Evolutionary conservation across 2,329 filamentous ascomycete species (phyloP), one percentile per base, ranked within the genome.

Genomic region (Didymella glomerata): DNA sequence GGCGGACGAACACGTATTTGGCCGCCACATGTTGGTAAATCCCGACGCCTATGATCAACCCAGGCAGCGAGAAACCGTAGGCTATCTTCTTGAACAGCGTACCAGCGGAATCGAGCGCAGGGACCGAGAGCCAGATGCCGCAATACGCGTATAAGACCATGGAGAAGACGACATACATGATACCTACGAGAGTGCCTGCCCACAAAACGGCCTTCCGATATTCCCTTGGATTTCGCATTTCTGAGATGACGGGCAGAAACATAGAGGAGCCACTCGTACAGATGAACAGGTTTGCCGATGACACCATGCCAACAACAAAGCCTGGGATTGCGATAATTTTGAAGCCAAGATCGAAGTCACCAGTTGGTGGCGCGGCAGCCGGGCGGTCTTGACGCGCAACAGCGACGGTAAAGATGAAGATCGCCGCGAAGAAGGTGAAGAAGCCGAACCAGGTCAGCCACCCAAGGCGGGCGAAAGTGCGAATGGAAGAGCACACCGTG

Each of bases 361-460:
- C 47, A n/a, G 20, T 40, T 2, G 47, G 32, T 4, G 32, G 47
- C 16, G 47, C 47, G 2, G 47, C 47, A 16, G 22, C 34, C 3
- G 47, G 47, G 14, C 47, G 47, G 32, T 40, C 47, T 27, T 49
- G 47, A 27, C 47, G 47, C 22, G 32, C 47, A 18, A 49, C 47
- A 38, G 47, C 47, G n/a, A 49, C 47, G 8, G 47, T 49, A 22
- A 49, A 49, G 14, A 49, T 49, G 47, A 49, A 49, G 22, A 49
- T 49, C 8, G 47, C 47, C n/a, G 47, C 47, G 32, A 49, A 38
- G 32, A 49, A 49, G 22, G 47, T 49, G 16, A 27, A 49, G 22
- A 49, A 49, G 22, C 47, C 47, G 10, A 49, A 49, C 47, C 47
- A 49, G 13, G 47, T 49, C 20, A 49, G 47, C 47, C 47, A 49